Base-by-base conservation (phyloP, 2,329 filamentous ascomycete genomes). In the Venturia nashicola region DNA sequence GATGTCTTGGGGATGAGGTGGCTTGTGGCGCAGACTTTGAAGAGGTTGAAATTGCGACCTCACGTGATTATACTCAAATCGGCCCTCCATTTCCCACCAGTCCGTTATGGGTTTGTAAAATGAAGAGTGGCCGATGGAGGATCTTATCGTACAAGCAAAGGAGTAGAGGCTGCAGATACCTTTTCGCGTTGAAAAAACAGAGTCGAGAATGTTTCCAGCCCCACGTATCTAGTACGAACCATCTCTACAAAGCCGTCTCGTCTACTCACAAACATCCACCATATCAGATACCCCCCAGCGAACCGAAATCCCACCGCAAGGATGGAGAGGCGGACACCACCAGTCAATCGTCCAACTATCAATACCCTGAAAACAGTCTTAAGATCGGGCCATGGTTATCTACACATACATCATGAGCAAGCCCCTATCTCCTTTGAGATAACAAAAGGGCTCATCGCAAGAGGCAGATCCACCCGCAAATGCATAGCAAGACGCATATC, bases 331-430 rank as follows among this genome's bases (percentile, higher is more conserved):
- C 27, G 27, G n/a, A 18, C 14, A 55, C 27, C 51, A 3, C 27
- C 32, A 34, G 8, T 36, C 51, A 36, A 32, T 36, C 51, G 51
- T 57, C 51, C 51, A 16, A 57, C 14, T 57, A 36, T 36, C 16
- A 57, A 57, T 57, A 57, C 51, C 51, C 51, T 57, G 51, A 36
- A 36, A 36, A 18, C 27, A 57, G 32, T 34, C 51, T 57, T 18
- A 9, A 36, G 46, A 36, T 57, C 18, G 32, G 51, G 51, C 51
- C 51, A 57, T 57, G n/a, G 32, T 36, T 36, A 57, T 57, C 51
- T 57, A 57, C 51, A 57, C 51, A 27, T 57, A 57, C 51, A 57
- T 57, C 51, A 57, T 57, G 51, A 36, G 51, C 51, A n/a, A n/a
- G 16, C 32, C 51, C 51, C 51, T 36, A 57, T 57, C 32, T 57